Base-by-base conservation (phyloP, 202 grass and related monocot species). In the Panicum virgatum region DNA sequence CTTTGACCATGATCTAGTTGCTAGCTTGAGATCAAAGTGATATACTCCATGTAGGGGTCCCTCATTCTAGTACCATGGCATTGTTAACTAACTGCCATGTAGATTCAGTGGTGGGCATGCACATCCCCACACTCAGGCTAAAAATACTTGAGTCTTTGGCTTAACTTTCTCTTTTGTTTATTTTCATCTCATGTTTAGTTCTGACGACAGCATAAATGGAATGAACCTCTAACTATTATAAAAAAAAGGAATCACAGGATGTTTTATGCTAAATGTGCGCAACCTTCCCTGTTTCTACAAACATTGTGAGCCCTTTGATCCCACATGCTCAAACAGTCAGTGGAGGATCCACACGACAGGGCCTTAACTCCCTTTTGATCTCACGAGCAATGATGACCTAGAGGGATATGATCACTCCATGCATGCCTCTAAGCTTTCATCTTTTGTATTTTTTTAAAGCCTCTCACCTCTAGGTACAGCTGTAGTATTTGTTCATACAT, bases 261-360 rank as follows among this genome's bases (percentile, higher is more conserved):
- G 4, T 50, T 50, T 50, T 50, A 5, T 50, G 47, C 16, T 50
- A 4, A 50, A 16, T 50, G 15, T 50, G 47, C 29, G 29, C 29
- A 30, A 53, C 75, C 30, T 23, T 20, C 19, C 48, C 43, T 62
- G 54, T 78, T 42, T 14, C 42, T 79, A 29, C 10, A 62, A 53
- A 11, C 64, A 63, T 32, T 38, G 22, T 43, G 80, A 30, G 57
- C 80, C 62, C 48, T 56, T 18, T 20, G 47, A 73, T 69, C 19
- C 69, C 80, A 86, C 88, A 90, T 90, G 88, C 50, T 34, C 27
- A 46, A 86, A 88, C 54, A 90, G 85, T 84, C 80, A 70, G 29
- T 69, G 39, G 72, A 86, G 32, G 47, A 66, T 27, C 57, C 10
- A 27, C 7, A 36, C 47, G 20, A 69, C 76, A 87, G 30, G 51